Base-by-base conservation (phyloP, 352 stramenopile species). In the Phytophthora capsici region DNA sequence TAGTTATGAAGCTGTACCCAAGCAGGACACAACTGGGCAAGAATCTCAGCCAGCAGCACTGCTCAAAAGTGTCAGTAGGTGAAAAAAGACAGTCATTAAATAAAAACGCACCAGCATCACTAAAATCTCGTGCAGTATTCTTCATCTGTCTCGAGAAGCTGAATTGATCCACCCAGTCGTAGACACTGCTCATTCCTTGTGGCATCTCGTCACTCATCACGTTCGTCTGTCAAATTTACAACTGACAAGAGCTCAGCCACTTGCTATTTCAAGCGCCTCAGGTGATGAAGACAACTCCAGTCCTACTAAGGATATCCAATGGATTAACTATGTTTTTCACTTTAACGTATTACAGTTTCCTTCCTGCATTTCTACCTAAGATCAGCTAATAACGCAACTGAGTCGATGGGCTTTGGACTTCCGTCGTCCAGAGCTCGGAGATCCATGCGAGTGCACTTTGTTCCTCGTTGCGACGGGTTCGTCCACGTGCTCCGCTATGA, bases 401-500 rank as follows among this genome's bases (percentile, higher is more conserved):
- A 59, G 67, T 58, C 71, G 70, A 26, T 66, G 48, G 16, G 74
- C 30, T 26, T 66, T 72, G 46, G 56, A 58, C 44, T 69, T 78
- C 50, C 41, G 71, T n/a, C 61, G 50, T 17, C 56, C 37, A 25
- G 63, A 62, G 36, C 37, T 65, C 17, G 50, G 58, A 14, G 67
- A 69, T 22, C 62, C 22, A 37, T 66, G 52, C 19, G 49, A 50
- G 41, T 65, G 55, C 36, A 26, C 40, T 34, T 52, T 53, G 45
- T 50, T 65, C 28, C 9, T 41, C 19, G 58, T 65, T 14, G 49
- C 45, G 2, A 59, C 28, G 13, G 32, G 61, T 25, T 87, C 77
- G 46, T 89, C 80, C n/a, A 88, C 78, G 32, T 84, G 73, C 58
- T 91, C 82, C 0, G 82, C 69, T 57, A 89, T 91, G 36, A 87